Conservation (phyloP, 257 asterid genomes). For the Nemophila menziesii region DNA sequence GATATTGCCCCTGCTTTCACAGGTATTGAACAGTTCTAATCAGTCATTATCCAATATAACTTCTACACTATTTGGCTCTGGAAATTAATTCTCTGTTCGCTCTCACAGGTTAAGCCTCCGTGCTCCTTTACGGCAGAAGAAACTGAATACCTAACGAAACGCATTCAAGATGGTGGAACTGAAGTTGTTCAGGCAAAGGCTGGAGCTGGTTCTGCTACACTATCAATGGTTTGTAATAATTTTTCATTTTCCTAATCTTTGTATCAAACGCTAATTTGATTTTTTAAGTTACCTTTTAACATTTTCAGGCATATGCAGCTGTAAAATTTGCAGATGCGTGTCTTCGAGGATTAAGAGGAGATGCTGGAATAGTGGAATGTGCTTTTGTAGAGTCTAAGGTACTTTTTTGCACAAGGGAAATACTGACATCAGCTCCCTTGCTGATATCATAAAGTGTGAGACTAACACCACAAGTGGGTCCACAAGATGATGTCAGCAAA, state of each 20-base stretch:
- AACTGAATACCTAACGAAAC: conserved; percentile 64
- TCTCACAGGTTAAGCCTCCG: conserved; percentile 69
- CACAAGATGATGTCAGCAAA: too few relatives aligned
- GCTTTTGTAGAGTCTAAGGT: conserved; percentile 77
- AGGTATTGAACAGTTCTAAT: conserved; percentile 23
- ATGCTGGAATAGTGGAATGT: conserved; percentile 67
- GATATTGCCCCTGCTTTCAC: conserved; percentile 85
- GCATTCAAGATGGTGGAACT: conserved; percentile 91
- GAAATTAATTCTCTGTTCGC: background rate
- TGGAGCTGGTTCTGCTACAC: conserved; percentile 86
- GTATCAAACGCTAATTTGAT: background rate
- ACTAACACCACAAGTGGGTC: too few relatives aligned
- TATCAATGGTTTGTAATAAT: conserved; percentile 53
- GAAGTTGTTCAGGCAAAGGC: conserved; percentile 97
- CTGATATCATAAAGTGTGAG: too few relatives aligned
- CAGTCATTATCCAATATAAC: background rate
- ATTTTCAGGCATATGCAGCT: conserved; percentile 93
- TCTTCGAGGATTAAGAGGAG: conserved; percentile 71
- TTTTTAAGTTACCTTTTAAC: too few relatives aligned
- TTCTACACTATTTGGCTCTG: background rate
- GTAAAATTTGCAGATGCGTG: conserved; percentile 86
- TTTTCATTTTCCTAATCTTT: background rate
- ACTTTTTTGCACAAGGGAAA: background rate
- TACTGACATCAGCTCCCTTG: too few relatives aligned
- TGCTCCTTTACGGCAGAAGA: conserved; percentile 75